Conservation (phyloP, 2,329 filamentous ascomycete genomes). For the Colletotrichum incanum region DNA sequence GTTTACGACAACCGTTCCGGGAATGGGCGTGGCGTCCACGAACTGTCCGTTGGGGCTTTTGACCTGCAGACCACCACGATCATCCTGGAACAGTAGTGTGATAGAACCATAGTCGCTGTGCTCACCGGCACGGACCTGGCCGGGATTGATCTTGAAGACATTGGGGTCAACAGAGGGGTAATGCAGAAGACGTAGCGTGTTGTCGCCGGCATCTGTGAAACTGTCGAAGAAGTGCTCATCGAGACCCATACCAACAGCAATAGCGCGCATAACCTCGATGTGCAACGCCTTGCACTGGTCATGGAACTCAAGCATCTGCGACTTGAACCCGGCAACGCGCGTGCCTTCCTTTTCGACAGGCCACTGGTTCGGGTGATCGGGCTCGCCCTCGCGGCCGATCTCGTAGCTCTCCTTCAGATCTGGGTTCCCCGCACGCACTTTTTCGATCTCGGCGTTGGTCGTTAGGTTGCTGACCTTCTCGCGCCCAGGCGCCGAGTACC, state of each 20-base stretch:
- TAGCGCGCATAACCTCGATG: constrained; percentile 84
- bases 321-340: constrained; percentile 72
- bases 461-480: constrained; percentile 78
- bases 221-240: constrained; percentile 81
- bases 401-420: constrained; percentile 78
- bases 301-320: constrained; percentile 83
- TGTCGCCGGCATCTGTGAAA: constrained; percentile 80
- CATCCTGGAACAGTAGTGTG: constrained; percentile 75
- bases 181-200: constrained; percentile 81
- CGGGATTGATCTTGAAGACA: constrained; percentile 77
- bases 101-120: constrained; percentile 79
- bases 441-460: constrained; percentile 70
- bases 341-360: constrained; percentile 67
- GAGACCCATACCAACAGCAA: constrained; percentile 85
- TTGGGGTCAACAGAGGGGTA: constrained; percentile 79
- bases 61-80: constrained; percentile 69
- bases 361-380: constrained; percentile 83
- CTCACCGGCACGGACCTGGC: constrained; percentile 82
- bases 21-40: constrained; percentile 86
- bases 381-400: constrained; percentile 73
- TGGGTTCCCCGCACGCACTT: constrained; percentile 70
- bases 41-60: constrained; percentile 83
- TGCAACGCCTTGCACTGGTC: constrained; percentile 82
- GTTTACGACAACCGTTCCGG: constrained; percentile 88
- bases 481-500: constrained; percentile 78